Conservation (phyloP, 805 yeast species). For the Lachancea dasiensis region DNA sequence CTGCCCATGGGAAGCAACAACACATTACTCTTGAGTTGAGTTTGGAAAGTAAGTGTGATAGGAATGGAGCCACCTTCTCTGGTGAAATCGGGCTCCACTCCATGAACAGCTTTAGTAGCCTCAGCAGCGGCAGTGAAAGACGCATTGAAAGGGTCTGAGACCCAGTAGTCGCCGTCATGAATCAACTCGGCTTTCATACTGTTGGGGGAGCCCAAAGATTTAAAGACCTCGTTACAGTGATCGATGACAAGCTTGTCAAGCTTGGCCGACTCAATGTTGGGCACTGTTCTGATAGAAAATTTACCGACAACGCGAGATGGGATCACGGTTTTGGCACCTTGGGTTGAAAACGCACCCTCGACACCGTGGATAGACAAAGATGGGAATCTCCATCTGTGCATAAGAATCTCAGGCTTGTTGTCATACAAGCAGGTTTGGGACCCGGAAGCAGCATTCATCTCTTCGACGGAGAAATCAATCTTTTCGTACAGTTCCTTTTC, state of each 20-base stretch:
- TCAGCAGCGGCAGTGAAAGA: constrained; percentile 88
- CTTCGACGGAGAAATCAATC: constrained; percentile 79
- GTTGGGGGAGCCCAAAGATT: constrained; percentile 71
- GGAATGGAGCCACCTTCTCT: constrained; percentile 99
- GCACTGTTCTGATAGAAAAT: constrained; percentile 96
- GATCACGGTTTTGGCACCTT: constrained; percentile 97
- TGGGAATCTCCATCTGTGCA: constrained; percentile 99
- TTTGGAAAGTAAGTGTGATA: constrained; percentile 88
- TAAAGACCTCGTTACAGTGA: constrained; percentile 62
- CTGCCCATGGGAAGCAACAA: constrained; percentile 94
- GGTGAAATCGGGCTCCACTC: constrained; percentile 91
- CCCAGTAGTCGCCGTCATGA: constrained; percentile 97
- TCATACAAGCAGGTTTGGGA: constrained; percentile 75
- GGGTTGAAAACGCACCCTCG: constrained; percentile 92
- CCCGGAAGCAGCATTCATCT: constrained; percentile 84
- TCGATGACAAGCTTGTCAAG: constrained; percentile 72
- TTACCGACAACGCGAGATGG: constrained; percentile 93
- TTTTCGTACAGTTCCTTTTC: constrained; percentile 77
- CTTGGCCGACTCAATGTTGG: constrained; percentile 77
- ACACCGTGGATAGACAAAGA: constrained; percentile 93
- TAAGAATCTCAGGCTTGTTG: constrained; percentile 76
- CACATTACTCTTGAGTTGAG: constrained; percentile 77
- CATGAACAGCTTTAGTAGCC: constrained; percentile 94
- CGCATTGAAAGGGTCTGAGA: constrained; percentile 87
- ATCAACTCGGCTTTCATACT: constrained; percentile 62